Evolutionary conservation across 352 stramenopile species (phyloP).

Genomic region (Thalassiosira oceanica): DNA sequence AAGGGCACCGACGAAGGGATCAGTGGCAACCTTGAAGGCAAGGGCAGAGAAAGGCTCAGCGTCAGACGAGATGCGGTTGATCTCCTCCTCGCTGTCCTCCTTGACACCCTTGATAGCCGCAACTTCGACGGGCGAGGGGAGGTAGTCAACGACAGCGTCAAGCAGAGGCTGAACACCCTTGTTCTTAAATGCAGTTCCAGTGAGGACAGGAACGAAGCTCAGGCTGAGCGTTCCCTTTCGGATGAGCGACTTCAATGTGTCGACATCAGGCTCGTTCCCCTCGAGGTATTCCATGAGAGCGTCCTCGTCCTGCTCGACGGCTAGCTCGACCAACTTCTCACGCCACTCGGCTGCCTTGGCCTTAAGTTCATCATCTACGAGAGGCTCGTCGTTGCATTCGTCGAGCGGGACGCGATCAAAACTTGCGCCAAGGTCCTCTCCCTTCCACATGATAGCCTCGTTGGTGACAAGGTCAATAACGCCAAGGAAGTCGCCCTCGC

Average conservation of each 20-base stretch:
- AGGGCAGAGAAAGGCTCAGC: conserved; percentile 84
- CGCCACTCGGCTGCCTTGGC: conserved; percentile 79
- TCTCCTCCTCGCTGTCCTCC: conserved; percentile 61
- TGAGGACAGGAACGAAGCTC: conserved; percentile 83
- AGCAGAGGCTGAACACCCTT: conserved; percentile 88
- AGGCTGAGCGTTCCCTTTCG: conserved; percentile 82
- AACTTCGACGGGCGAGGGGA: conserved; percentile 91
- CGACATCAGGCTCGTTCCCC: conserved; percentile 72
- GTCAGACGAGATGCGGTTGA: conserved; percentile 75
- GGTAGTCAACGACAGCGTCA: conserved; percentile 87
- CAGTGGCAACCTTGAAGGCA: conserved; percentile 88
- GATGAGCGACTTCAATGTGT: conserved; percentile 81
- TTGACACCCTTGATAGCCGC: conserved; percentile 80
- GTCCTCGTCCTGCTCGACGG: conserved; percentile 87
- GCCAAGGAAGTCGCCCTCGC: conserved; percentile 82
- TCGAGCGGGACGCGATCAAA: conserved; percentile 83
- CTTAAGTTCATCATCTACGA: conserved; percentile 83
- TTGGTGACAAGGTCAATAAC: conserved; percentile 87
- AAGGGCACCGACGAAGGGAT: conserved; percentile 85
- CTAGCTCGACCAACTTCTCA: conserved; percentile 84
- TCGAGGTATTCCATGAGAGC: conserved; percentile 86
- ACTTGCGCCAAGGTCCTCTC: conserved; percentile 84
- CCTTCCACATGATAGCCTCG: conserved; percentile 83
- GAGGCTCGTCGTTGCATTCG: conserved; percentile 78
- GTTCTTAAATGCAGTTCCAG: conserved; percentile 88